Conservation (phyloP, 1,139 yeast genomes). For the Yamadazyma atlantica region DNA sequence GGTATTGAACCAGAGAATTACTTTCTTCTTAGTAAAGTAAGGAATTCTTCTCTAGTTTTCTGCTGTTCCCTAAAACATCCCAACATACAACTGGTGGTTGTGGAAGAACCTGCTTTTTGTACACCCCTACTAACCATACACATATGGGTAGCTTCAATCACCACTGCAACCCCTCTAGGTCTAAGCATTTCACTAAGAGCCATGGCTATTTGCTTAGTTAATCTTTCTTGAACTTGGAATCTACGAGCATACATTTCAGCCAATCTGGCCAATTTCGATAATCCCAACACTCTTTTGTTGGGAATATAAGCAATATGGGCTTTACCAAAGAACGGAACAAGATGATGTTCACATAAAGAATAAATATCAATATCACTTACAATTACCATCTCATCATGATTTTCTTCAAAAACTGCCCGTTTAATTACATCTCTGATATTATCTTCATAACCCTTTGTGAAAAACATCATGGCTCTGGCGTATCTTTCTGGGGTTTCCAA, state of each 20-base stretch:
- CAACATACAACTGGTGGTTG: constrained; percentile 95
- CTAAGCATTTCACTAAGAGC: constrained; percentile 86
- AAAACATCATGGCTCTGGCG: constrained; percentile 93
- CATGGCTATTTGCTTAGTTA: constrained; percentile 96
- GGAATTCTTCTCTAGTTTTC: constrained; percentile 93
- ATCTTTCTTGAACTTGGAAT: constrained; percentile 93
- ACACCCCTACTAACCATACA: constrained; percentile 99
- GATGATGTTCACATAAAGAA: constrained; percentile 94
- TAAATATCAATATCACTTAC: constrained; percentile 92
- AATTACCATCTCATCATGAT: constrained; percentile 98
- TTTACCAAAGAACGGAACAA: constrained; percentile 95
- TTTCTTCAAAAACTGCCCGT: constrained; percentile 94
- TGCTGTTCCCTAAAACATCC: constrained; percentile 93
- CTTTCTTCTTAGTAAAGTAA: constrained; percentile 70
- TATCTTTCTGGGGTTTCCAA: constrained; percentile 94
- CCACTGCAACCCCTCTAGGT: constrained; percentile 97
- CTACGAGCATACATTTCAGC: constrained; percentile 97
- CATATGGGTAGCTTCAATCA: constrained; percentile 97
- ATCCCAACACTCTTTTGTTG: constrained; percentile 88
- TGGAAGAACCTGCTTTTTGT: constrained; percentile 90
- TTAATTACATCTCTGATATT: constrained; percentile 88
- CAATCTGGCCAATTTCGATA: constrained; percentile 87
- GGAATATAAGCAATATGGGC: constrained; percentile 97
- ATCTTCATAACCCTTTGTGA: constrained; percentile 96
- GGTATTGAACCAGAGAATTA: constrained; percentile 12